Base-by-base conservation (phyloP, 192 early-diverging fungal genomes). In the Gryganskiella cystojenkinii region DNA sequence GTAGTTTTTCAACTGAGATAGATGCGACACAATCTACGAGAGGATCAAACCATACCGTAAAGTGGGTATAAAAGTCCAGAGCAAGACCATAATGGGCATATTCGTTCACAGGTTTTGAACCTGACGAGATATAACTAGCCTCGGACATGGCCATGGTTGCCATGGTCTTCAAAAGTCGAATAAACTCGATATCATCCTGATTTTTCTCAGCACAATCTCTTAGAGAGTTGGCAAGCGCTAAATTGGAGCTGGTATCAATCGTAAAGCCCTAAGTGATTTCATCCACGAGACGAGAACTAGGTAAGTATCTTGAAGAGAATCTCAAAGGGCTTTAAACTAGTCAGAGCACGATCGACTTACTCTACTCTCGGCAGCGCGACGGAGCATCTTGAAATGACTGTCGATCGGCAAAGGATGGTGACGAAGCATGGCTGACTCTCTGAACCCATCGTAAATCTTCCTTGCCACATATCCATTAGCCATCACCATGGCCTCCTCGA, bases 401-500 rank as follows among this genome's bases (percentile, higher is more conserved):
- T 81, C 57, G 1, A 82, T 80, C 17, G 92, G 91, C 4, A 87
- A 81, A 40, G 90, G 90, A 70, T 94, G 92, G 14, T 83, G 87
- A 51, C 92, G 85, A 33, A 94, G 82, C 50, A 94, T 75, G 30
- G 91, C 88, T 17, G 88, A 82, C 3, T 75, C 66, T 19, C 83
- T 84, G 44, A 85, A 88, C 0, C 83, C 70, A 33, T 84, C 58
- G 73, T 90, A 83, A 31, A 92, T 85, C 25, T 84, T 61, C 10
- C 86, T 72, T 15, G 90, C 92, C 6, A 94, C 92, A 5, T 86
- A 83, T 0, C 82, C 61, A 60, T 94, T 94, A 37, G 92, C 92
- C 67, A 92, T 81, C 56, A 94, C 89, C 92, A 94, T 94, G 49
- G 91, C 91, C 67, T 94, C 92, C 44, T 91, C 92, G 27, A 94